These are phyloP conservation scores for Phanerodontia chrysosporium DNA, from an alignment of 768 basidiomycete genomes.

Conservation along the genomic window DNA sequence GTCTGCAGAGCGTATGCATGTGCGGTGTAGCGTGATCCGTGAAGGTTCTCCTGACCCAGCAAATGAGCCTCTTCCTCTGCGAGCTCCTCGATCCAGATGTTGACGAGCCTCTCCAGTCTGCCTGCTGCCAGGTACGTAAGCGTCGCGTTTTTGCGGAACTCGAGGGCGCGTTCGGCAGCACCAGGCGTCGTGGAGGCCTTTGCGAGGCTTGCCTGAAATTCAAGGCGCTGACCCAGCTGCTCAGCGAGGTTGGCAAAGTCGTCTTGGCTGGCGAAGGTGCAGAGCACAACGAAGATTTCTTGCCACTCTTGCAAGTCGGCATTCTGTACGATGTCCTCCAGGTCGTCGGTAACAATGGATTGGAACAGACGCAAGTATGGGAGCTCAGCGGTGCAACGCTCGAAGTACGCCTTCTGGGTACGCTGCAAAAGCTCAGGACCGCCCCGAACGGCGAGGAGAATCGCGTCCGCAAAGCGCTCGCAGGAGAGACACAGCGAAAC, in stretches of 20 bases:
- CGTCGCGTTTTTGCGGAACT: slow-evolving; percentile 82
- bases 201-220: slow-evolving; percentile 71
- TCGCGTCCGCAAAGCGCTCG: slow-evolving; percentile 90
- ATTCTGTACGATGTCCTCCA: slow-evolving; percentile 92
- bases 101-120: slow-evolving; percentile 79
- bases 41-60: slow-evolving; percentile 34
- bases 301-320: slow-evolving; percentile 94
- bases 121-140: slow-evolving; percentile 92
- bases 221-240: slow-evolving; percentile 86
- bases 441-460: slow-evolving; percentile 88
- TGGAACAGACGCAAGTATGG: slow-evolving; percentile 95
- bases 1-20: slow-evolving; percentile 86
- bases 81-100: slow-evolving; percentile 91
- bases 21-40: slow-evolving; percentile 65
- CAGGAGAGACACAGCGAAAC: slow-evolving; percentile 87
- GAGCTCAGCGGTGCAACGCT: slow-evolving; percentile 63
- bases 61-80: slow-evolving; percentile 72
- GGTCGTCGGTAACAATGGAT: slow-evolving; percentile 87
- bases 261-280: slow-evolving; percentile 83
- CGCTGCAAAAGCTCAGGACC: slow-evolving; percentile 81
- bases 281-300: slow-evolving; percentile 93
- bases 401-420: slow-evolving; percentile 94
- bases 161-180: slow-evolving; percentile 36
- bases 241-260: slow-evolving; percentile 88
- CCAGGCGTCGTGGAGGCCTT: slow-evolving; percentile 47